Evolutionary conservation across 164 flowering plant species (phyloP).

Genomic region (Tinospora cordifolia): DNA sequence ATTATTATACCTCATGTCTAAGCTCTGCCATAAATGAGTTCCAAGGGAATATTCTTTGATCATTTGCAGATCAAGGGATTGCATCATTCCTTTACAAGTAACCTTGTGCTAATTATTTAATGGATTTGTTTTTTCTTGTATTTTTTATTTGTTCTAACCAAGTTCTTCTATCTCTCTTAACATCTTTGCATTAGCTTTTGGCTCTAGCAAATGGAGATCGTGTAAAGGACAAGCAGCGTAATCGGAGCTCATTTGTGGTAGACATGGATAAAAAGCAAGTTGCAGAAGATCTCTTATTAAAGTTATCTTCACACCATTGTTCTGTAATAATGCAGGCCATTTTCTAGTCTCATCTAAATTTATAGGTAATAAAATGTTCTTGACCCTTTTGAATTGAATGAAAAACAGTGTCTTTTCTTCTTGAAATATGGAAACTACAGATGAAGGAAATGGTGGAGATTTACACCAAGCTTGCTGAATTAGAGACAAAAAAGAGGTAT

Average conservation of each 20-base stretch:
- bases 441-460: conserved; percentile 95
- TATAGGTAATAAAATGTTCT: too few relatives aligned
- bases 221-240: conserved; percentile 90
- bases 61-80: background rate
- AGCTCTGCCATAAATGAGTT: background rate
- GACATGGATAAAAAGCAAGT: conserved; percentile 90
- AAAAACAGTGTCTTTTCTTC: too few relatives aligned
- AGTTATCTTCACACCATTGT: conserved; percentile 67
- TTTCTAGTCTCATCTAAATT: too few relatives aligned
- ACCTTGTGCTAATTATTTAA: background rate
- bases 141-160: background rate
- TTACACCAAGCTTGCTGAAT: conserved; percentile 91
- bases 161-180: background rate
- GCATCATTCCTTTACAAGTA: background rate
- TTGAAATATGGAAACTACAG: conserved; percentile 27
- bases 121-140: background rate
- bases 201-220: conserved; percentile 98
- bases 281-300: conserved; percentile 72
- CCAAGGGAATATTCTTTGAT: background rate
- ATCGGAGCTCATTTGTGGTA: conserved; percentile 91
- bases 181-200: conserved; percentile 46
- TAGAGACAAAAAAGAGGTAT: conserved; percentile 89
- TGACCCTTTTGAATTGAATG: too few relatives aligned
- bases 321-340: conserved; percentile 63
- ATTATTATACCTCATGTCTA: background rate